These are phyloP conservation scores for Balakata baccata DNA, from an alignment of 345 rosid genomes.

Conservation along the genomic window DNA sequence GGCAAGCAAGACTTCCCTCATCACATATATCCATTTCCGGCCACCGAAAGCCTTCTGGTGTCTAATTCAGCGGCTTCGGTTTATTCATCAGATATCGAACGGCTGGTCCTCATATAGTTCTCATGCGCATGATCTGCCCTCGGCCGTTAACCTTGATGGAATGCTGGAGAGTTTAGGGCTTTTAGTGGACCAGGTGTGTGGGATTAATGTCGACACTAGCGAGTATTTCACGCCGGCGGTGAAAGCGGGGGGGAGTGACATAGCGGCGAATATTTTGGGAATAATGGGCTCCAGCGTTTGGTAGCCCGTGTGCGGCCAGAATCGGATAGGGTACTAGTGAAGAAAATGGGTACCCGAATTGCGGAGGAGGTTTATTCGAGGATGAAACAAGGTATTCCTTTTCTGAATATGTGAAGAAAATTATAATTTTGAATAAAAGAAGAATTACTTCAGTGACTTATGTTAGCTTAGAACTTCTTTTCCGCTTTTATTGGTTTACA, in stretches of 20 bases:
- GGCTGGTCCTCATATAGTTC: slow-evolving; percentile 31
- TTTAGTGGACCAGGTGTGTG: slow-evolving; percentile 31
- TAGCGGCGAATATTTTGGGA: slow-evolving; percentile 9
- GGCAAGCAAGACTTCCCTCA: slow-evolving; percentile 41
- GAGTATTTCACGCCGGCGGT: slow-evolving; percentile 33
- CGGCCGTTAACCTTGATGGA: slow-evolving; percentile 28
- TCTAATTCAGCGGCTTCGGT: slow-evolving; percentile 10
- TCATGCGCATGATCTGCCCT: slow-evolving; percentile 17
- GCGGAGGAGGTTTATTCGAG: not conserved
- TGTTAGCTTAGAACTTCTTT: not conserved
- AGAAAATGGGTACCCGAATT: not conserved
- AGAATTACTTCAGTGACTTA: too few relatives aligned
- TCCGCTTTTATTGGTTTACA: not conserved
- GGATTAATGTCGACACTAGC: slow-evolving; percentile 6
- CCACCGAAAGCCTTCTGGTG: slow-evolving; percentile 11
- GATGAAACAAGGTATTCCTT: slow-evolving; percentile 17
- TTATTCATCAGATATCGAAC: slow-evolving; percentile 12
- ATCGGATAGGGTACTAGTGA: slow-evolving; percentile 3
- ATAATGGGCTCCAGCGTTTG: not conserved
- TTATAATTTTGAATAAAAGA: too few relatives aligned
- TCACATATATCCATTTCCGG: slow-evolving; percentile 43
- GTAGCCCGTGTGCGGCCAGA: slow-evolving; percentile 8
- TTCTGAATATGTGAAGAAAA: not conserved
- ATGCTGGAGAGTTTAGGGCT: slow-evolving; percentile 31
- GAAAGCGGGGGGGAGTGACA: slow-evolving; percentile 26